These are phyloP conservation scores for Micractinium sp. DNA, from an alignment of 139 green algal species.

Conservation along the genomic window DNA sequence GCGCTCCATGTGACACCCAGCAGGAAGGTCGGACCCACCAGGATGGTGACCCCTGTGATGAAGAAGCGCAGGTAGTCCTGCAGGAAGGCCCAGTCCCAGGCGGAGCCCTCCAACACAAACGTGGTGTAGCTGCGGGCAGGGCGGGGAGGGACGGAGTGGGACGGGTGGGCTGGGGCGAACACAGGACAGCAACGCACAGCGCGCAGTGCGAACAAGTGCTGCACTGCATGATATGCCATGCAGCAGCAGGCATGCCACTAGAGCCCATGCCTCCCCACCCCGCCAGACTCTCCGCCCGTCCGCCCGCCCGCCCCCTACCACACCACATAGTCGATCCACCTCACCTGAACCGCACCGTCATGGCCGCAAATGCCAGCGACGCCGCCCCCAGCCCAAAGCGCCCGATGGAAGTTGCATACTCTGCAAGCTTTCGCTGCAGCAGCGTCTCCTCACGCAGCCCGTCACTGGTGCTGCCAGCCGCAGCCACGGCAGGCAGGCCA, in stretches of 20 bases:
- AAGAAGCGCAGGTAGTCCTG: conserved; percentile 76
- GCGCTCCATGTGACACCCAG: no score
- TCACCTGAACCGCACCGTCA: conserved; percentile 50
- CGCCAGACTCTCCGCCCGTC: no score
- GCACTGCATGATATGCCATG: no score
- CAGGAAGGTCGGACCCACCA: conserved; percentile 51
- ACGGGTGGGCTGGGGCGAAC: no score
- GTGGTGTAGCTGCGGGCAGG: conserved; percentile 39
- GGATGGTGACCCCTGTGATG: conserved; percentile 85
- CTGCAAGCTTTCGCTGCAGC: conserved; percentile 80
- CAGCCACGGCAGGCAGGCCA: not conserved
- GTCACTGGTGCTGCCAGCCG: not conserved
- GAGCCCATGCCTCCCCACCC: no score
- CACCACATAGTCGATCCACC: no score
- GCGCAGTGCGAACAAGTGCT: no score
- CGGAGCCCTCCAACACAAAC: conserved; percentile 48
- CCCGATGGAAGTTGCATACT: conserved; percentile 76
- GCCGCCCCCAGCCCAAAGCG: conserved; percentile 67
- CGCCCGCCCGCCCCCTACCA: no score
- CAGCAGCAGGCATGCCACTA: no score
- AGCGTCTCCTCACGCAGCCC: conserved; percentile 64
- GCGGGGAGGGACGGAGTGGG: no score
- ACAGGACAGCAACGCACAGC: no score
- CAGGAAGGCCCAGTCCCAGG: conserved; percentile 61
- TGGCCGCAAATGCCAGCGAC: conserved; percentile 47